Percentiles rank a stretch among this genome's conserved stretches.
These are phyloP conservation scores for Epichloe typhina DNA, from an alignment of 2,329 filamentous ascomycete genomes.

Conservation along the genomic window DNA sequence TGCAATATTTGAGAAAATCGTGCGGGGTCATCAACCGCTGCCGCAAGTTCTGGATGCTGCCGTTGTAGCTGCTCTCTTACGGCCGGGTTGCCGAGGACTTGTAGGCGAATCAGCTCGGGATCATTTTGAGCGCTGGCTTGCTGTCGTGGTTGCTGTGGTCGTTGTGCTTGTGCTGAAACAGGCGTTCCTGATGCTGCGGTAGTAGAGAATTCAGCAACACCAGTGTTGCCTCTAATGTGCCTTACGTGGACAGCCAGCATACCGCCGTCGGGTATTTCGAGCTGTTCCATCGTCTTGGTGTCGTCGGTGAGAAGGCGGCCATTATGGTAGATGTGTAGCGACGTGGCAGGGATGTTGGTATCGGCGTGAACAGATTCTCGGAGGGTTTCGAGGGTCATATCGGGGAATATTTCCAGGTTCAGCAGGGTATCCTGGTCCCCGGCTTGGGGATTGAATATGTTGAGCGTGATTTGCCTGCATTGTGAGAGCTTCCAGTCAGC, in stretches of 20 bases:
- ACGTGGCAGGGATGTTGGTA: constrained; percentile 53
- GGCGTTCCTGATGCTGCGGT: constrained; percentile 22
- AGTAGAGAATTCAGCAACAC: background rate
- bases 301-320: constrained; percentile 69
- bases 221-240: constrained; percentile 37
- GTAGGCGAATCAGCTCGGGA: constrained; percentile 69
- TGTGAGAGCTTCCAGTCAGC: constrained; percentile 3
- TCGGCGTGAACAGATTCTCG: constrained; percentile 84
- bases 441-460: constrained; percentile 62
- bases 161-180: constrained; percentile 17
- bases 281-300: constrained; percentile 65
- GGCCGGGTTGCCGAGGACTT: constrained; percentile 66
- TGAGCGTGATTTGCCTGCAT: constrained; percentile 73
- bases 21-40: constrained; percentile 59
- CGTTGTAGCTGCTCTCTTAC: constrained; percentile 58
- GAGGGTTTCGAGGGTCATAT: constrained; percentile 72
- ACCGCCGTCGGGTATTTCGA: constrained; percentile 74
- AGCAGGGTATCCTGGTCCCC: constrained; percentile 60
- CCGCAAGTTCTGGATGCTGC: constrained; percentile 63
- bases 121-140: constrained; percentile 37
- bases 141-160: constrained; percentile 20
- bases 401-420: constrained; percentile 66
- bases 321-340: constrained; percentile 84
- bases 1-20: constrained; percentile 63
- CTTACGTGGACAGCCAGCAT: constrained; percentile 81